A percentile compares a stretch with the other conserved stretches of the same genome.
phyloP scores from a whole-genome alignment of 257 asterid genomes.

The Oldenlandia corymbosa region DNA sequence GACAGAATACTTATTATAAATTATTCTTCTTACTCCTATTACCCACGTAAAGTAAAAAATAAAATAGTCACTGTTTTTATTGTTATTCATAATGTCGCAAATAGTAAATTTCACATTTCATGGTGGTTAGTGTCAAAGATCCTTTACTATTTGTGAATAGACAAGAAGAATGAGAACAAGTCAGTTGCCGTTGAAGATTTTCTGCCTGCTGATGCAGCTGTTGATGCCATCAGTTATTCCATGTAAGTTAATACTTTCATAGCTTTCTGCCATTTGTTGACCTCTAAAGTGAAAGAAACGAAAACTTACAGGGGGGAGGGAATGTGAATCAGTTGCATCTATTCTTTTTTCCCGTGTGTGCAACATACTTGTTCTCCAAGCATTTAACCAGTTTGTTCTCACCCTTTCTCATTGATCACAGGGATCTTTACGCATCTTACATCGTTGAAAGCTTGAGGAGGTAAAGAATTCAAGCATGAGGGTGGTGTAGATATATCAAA shows the following conservation, averaged over 20 bases:
- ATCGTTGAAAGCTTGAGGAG: constrained; percentile 74
- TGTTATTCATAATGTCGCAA: neutral
- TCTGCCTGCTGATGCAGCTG: constrained; percentile 66
- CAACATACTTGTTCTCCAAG: too few species aligned
- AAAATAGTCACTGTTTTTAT: too few species aligned
- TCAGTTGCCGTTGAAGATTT: constrained; percentile 78
- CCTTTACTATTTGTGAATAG: constrained; percentile 44
- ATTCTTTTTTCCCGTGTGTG: too few species aligned
- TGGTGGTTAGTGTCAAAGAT: neutral
- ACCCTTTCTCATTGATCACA: constrained; percentile 22
- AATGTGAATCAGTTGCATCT: neutral
- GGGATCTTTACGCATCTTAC: constrained; percentile 85
- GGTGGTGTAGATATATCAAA: neutral
- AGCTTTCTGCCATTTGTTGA: neutral
- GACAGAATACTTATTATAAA: too few species aligned
- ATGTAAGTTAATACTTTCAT: constrained; percentile 42
- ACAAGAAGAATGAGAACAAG: constrained; percentile 86
- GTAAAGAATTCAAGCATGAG: constrained; percentile 19
- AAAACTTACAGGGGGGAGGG: neutral
- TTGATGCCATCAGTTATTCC: constrained; percentile 65
- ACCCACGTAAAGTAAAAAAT: too few species aligned
- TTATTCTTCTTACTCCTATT: too few species aligned
- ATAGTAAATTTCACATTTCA: neutral
- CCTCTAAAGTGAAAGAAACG: neutral
- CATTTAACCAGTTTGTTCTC: neutral